These are phyloP conservation scores for Chaetomium cochliodes DNA, from an alignment of 495 filamentous ascomycete species.

Conservation along the genomic window DNA sequence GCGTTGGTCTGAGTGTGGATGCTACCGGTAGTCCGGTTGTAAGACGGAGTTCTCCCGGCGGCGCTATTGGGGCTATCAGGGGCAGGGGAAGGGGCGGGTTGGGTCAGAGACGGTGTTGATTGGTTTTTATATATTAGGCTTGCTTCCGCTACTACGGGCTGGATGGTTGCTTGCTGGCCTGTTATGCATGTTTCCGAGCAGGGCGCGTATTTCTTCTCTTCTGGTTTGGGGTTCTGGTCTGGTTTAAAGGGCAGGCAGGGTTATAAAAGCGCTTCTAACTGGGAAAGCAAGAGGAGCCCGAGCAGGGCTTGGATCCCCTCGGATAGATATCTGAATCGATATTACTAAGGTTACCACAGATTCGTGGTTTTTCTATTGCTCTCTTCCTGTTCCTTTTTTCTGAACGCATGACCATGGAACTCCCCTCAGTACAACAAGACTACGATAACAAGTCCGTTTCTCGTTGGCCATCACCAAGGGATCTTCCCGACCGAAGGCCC, in stretches of 20 bases:
- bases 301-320: constrained; percentile 4
- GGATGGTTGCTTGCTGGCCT: background rate
- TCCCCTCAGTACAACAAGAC: too few relatives aligned
- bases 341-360: background rate
- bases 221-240: background rate
- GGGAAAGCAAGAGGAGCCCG: background rate
- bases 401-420: too few relatives aligned
- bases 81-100: background rate
- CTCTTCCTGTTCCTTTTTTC: background rate
- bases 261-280: background rate
- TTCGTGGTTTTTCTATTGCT: background rate
- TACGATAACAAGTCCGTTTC: too few relatives aligned
- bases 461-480: too few relatives aligned
- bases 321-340: background rate
- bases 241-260: background rate
- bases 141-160: too few relatives aligned
- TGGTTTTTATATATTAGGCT: background rate
- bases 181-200: background rate
- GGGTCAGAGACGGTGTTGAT: constrained; percentile 12
- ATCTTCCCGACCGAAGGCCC: too few relatives aligned
- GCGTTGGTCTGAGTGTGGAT: background rate
- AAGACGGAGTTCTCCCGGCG: background rate
- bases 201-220: background rate
- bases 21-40: background rate
- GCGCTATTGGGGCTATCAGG: background rate